Conservation (phyloP, 1,284 basidiomycete genomes). For the Sphagnurus paluster region DNA sequence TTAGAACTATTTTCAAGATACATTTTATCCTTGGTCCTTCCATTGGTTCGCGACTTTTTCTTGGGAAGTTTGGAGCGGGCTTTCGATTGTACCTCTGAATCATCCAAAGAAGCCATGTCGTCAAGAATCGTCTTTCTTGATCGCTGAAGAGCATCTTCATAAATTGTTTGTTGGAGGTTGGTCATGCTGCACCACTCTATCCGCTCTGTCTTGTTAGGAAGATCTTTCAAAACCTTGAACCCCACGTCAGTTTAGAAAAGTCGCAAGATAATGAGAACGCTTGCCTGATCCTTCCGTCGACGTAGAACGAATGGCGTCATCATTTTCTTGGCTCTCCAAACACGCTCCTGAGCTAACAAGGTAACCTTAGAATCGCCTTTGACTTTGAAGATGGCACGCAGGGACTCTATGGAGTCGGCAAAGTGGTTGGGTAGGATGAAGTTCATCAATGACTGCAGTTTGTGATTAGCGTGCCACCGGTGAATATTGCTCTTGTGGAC, state of each 20-base stretch:
- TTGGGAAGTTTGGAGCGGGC: constrained; percentile 37
- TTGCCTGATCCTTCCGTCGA: constrained; percentile 87
- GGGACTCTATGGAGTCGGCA: constrained; percentile 68
- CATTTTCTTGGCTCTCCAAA: constrained; percentile 96
- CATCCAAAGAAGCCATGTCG: constrained; percentile 33
- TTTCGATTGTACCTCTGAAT: constrained; percentile 36
- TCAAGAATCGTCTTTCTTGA: constrained; percentile 84
- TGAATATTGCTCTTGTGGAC: constrained; percentile 31
- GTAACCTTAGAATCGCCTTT: constrained; percentile 86
- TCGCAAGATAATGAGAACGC: constrained; percentile 4
- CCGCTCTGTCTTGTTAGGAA: constrained; percentile 90
- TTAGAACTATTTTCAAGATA: constrained; percentile 82
- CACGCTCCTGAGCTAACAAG: constrained; percentile 86
- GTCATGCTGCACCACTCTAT: constrained; percentile 97
- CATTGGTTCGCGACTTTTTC: constrained; percentile 44
- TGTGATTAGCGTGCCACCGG: constrained; percentile 7
- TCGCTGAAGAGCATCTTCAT: constrained; percentile 81
- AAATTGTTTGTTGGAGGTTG: constrained; percentile 78
- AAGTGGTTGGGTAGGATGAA: constrained; percentile 97
- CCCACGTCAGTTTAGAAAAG: constrained; percentile 1
- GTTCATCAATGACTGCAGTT: constrained; percentile 86
- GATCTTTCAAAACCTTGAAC: constrained; percentile 82
- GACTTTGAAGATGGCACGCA: constrained; percentile 97
- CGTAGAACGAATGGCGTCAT: constrained; percentile 98
- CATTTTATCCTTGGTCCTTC: constrained; percentile 62